Conservation (phyloP, 2,329 filamentous ascomycete species). For the Alternaria infectoria region DNA sequence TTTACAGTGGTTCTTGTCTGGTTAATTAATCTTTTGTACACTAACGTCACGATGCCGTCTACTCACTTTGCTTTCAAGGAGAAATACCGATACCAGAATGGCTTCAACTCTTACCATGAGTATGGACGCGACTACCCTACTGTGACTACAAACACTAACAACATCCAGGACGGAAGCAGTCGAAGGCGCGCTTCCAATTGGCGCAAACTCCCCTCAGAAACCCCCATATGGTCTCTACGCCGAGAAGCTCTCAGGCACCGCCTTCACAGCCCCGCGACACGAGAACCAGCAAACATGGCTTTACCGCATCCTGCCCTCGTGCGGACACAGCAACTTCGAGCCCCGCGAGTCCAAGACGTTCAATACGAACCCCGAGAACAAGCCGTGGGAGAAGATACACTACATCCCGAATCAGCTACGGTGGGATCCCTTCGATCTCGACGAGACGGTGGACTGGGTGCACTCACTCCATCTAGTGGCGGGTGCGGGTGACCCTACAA, state of each 20-base stretch:
- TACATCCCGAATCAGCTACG: slow-evolving; percentile 82
- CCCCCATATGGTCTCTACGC: slow-evolving; percentile 79
- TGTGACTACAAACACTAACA: slow-evolving; percentile 13
- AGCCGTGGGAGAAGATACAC: slow-evolving; percentile 65
- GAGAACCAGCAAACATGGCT: slow-evolving; percentile 66
- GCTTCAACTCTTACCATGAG: slow-evolving; percentile 80
- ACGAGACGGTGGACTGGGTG: slow-evolving; percentile 72
- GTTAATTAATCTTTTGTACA: slow-evolving; percentile 25
- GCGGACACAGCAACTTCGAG: slow-evolving; percentile 64
- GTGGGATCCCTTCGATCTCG: slow-evolving; percentile 79
- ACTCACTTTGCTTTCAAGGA: slow-evolving; percentile 68
- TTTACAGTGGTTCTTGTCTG: slow-evolving; percentile 37
- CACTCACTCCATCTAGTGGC: slow-evolving; percentile 74
- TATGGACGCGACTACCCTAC: slow-evolving; percentile 51
- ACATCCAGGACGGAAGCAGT: slow-evolving; percentile 73
- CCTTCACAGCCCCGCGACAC: slow-evolving; percentile 63
- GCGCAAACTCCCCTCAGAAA: slow-evolving; percentile 82
- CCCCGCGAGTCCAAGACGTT: slow-evolving; percentile 56
- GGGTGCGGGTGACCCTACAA: slow-evolving; percentile 77
- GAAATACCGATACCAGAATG: slow-evolving; percentile 78
- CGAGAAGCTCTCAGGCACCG: slow-evolving; percentile 69
- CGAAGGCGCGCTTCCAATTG: slow-evolving; percentile 74
- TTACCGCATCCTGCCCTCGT: slow-evolving; percentile 63
- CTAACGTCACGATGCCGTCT: slow-evolving; percentile 63
- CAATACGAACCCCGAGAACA: slow-evolving; percentile 58